Conservation (phyloP, 2,329 filamentous ascomycete species). For the Trichoderma gracile region DNA sequence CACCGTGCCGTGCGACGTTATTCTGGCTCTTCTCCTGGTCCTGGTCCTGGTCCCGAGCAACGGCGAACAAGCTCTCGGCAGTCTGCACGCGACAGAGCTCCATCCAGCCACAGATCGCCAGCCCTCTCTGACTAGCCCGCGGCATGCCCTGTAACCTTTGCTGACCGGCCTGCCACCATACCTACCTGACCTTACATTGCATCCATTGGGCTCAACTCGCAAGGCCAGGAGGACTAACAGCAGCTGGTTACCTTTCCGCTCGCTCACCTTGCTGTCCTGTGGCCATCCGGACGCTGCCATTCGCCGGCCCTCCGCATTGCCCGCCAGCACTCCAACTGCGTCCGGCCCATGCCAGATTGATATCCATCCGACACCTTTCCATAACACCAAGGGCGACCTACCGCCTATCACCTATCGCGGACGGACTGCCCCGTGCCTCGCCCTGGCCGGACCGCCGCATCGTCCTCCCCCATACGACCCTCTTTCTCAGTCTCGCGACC, state of each 20-base stretch:
- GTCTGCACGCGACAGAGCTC: conserved; percentile 8
- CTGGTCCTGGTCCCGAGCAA: background rate
- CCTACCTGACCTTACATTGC: too few species aligned
- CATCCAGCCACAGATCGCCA: conserved; percentile 18
- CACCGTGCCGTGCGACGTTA: conserved; percentile 21
- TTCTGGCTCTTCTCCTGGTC: background rate
- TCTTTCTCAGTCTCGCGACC: conserved; percentile 9
- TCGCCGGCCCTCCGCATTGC: conserved; percentile 19
- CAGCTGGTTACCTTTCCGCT: conserved; percentile 20
- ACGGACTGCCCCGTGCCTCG: conserved; percentile 17
- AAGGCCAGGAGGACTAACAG: background rate
- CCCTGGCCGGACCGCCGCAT: conserved; percentile 14
- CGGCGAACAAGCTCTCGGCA: conserved; percentile 12
- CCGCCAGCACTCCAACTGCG: background rate
- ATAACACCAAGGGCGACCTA: background rate
- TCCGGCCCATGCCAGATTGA: background rate
- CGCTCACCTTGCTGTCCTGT: conserved; percentile 15
- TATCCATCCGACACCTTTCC: conserved; percentile 7
- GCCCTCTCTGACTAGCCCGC: background rate
- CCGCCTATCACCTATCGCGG: background rate
- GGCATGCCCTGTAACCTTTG: conserved; percentile 23
- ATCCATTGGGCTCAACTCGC: conserved; percentile 3
- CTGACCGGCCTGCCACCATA: conserved; percentile 20
- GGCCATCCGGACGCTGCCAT: conserved; percentile 15
- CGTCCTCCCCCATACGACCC: conserved; percentile 20